Base-by-base conservation (phyloP, 768 basidiomycete species). In the Jaapia argillacea region DNA sequence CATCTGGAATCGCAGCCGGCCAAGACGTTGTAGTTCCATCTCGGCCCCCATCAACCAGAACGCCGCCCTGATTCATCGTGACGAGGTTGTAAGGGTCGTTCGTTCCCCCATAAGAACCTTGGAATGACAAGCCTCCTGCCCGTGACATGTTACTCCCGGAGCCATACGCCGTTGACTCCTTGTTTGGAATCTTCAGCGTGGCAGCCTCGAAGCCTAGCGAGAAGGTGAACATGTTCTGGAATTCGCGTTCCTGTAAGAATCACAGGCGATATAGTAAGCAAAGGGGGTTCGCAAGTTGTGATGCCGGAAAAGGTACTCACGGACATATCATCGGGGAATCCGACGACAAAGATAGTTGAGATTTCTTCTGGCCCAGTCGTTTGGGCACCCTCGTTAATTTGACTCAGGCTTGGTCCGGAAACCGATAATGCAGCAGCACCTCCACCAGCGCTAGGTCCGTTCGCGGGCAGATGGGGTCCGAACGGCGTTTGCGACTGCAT, bases 171-270 rank as follows among this genome's bases (percentile, higher is more conserved):
- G 84, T 84, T 50, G 77, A 81, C 55, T 91, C 87, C 64, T 91
- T 85, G 69, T 90, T 89, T 1, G 96, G 96, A 46, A 94, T 90
- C 73, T 97, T 99, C 52, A 99, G 73, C 4, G 93, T 96, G 5
- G 96, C 94, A 20, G 93, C 96, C 61, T 98, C 96, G 55, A 98
- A 99, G 7, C 92, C 96, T 1, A 75, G 67, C 3, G 88, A 90
- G 56, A 99, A 99, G 5, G 92, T 90, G 60, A 99, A 99, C 86
- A 99, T 94, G 59, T 97, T 97, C 62, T 94, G 90, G 62, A 98
- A 99, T 65, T 99, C 96, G 24, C 96, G 90, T 68, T 98, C 96
- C 92, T 97, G 52, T 3, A 22, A 38, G 38, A 42, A 36, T 22
- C 20, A 41, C 52, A 50, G 31, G 36, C 49, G 10, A 50, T 49